Evolutionary conservation across 176 grass and related monocot species (phyloP).

Genomic region (Aegilops tauschii): DNA sequence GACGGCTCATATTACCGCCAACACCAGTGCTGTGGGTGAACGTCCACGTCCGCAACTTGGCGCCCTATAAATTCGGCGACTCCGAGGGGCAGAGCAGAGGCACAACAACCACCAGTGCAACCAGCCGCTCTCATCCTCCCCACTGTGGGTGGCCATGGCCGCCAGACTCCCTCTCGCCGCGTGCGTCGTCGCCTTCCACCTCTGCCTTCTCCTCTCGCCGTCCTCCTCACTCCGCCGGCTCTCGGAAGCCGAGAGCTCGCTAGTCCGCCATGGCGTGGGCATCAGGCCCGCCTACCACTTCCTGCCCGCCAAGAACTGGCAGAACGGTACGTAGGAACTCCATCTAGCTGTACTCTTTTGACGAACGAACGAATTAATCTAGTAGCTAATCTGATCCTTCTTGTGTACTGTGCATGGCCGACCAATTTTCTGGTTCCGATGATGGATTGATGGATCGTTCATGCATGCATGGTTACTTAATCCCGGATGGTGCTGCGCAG

Average conservation of each 20-base stretch:
- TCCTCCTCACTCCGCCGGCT: neutral
- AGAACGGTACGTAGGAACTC: constrained; percentile 52
- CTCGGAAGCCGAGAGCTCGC: neutral
- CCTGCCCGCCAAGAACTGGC: constrained; percentile 81
- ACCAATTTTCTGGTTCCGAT: neutral
- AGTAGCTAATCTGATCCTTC: neutral
- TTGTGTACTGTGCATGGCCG: neutral
- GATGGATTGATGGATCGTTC: too few species aligned
- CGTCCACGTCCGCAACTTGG: too few species aligned
- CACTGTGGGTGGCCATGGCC: neutral
- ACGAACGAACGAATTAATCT: neutral
- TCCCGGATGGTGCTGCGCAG: constrained; percentile 22
- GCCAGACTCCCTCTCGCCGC: neutral
- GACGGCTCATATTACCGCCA: too few species aligned
- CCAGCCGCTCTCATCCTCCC: neutral
- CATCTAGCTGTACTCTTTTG: neutral
- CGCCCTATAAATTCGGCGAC: neutral
- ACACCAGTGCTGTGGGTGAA: too few species aligned
- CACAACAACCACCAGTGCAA: neutral
- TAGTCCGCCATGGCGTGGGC: constrained; percentile 6
- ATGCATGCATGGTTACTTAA: too few species aligned
- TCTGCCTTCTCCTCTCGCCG: neutral
- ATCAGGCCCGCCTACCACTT: constrained; percentile 79
- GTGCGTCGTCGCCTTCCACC: neutral
- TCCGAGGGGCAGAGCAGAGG: neutral